Base-by-base conservation (phyloP, 1,284 basidiomycete genomes). In the Malassezia sympodialis region DNA sequence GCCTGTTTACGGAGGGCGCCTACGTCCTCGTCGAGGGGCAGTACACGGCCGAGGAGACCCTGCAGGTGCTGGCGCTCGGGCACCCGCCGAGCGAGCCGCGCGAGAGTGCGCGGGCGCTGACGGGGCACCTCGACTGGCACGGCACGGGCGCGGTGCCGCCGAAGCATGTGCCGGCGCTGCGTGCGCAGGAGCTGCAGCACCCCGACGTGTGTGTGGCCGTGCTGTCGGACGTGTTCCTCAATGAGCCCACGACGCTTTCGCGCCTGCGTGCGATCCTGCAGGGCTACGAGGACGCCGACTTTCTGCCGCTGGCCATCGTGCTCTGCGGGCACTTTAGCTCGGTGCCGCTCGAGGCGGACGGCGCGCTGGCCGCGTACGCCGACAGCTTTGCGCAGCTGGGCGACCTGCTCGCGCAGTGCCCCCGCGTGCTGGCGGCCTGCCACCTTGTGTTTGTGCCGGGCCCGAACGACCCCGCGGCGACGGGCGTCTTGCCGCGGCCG, bases 301-400 rank as follows among this genome's bases (percentile, higher is more conserved):
- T 84, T 86, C 60, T 93, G 85, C 7, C 88, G 82, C 68, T 66
- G 67, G 80, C 90, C 7, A 87, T 96, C 61, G 82, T 96, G 17
- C 78, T 98, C 28, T 99, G 94, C 65, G 94, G 94, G 4, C 93
- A 94, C 76, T 99, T 98, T 75, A 85, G 87, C 0, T 85, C 90
- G 57, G 78, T 81, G 12, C 84, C 37, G n/a, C 32, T 28, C 23
- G 50, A 85, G 75, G 86, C 87, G 2, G 86, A 82, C 54, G 83
- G 82, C 28, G 81, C 84, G 62, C 79, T 91, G 31, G 83, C 86
- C 62, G 78, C 80, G 66, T 96, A 96, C 73, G 12, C 72, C 90
- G 88, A 89, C 65, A 84, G 84, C 58, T 93, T 96, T 75, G 86
- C 88, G 65, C 79, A 82, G 0, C 79, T 98, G 8, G 88, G 86